Base-by-base conservation (phyloP, 495 filamentous ascomycete genomes). In the Podospora didyma region DNA sequence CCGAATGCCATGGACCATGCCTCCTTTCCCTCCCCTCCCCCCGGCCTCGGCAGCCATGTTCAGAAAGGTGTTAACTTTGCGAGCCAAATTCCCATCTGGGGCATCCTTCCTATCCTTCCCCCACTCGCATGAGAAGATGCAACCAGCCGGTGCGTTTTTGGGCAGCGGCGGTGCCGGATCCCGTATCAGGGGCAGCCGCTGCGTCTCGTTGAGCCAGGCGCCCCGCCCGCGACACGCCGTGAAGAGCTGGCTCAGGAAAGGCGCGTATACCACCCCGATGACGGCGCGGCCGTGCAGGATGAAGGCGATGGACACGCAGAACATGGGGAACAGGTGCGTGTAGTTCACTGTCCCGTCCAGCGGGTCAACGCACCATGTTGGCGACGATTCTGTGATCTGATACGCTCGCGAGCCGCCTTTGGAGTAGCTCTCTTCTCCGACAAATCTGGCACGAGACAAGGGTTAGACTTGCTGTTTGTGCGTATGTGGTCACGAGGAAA, bases 1-100 rank as follows among this genome's bases (percentile, higher is more conserved):
- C 57, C 90, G 73, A 22, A 94, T 74, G 0, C 86, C 82, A 63
- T 91, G 89, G 35, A 92, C 89, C 89, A 94, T 92, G 70, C 84
- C 84, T 3, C 86, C 84, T 60, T 83, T 86, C 3, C 86, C 85
- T 41, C 70, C 75, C 11, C 83, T 63, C 1, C 79, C 75, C 0
- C 80, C 82, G 41, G 78, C 59, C 63, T 88, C 86, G 2, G 81
- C 75, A 1, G 86, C 86, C 83, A 89, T 83, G 64, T 86, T 88
- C 23, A 86, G 52, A 64, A 89, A 88, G 59, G 83, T 87, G 58
- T 86, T 82, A 9, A 88, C 77, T 69, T 88, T 89, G 35, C 83
- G 75, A 51, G 80, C 69, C 71, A 89, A 63, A 61, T 86, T 88
- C 7, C 86, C 82, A 16, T 82, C 83, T 0, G 73, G 74, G 35